A percentile compares a stretch with the other conserved stretches of the same genome.
phyloP scores from a whole-genome alignment of 192 early-diverging fungal species.

The Mortierella antarctica region DNA sequence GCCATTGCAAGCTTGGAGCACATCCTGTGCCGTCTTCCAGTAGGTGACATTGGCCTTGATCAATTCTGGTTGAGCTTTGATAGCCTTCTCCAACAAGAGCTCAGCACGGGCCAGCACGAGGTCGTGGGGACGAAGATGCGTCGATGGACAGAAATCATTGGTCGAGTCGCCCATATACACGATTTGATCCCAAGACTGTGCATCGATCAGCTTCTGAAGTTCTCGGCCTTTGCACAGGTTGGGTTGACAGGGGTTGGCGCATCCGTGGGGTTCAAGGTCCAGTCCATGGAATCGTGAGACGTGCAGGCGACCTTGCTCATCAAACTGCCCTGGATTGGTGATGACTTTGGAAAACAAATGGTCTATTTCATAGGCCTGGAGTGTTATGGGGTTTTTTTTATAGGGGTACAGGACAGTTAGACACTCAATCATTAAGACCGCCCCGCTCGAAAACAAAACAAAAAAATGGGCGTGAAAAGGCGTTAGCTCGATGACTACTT shows the following conservation, averaged over 20 bases:
- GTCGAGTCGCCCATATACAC: conserved; percentile 66
- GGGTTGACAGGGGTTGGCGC: conserved; percentile 60
- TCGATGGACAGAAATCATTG: conserved; percentile 66
- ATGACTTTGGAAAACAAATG: conserved; percentile 61
- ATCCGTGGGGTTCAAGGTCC: conserved; percentile 57
- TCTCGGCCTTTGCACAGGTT: conserved; percentile 74
- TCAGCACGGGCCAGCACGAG: conserved; percentile 31
- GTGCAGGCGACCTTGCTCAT: conserved; percentile 53
- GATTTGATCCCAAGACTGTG: conserved; percentile 43
- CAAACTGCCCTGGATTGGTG: conserved; percentile 67
- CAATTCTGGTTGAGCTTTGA: conserved; percentile 18
- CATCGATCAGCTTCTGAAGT: conserved; percentile 45
- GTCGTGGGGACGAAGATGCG: conserved; percentile 34
- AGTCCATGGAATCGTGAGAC: conserved; percentile 55
- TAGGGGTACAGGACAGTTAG: no score
- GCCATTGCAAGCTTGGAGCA: conserved; percentile 1
- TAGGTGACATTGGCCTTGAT: conserved; percentile 36
- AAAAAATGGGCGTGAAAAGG: neutral
- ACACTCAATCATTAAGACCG: neutral
- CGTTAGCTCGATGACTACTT: conserved; percentile 2
- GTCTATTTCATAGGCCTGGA: conserved; percentile 59
- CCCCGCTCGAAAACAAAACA: neutral
- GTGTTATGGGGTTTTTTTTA: neutral
- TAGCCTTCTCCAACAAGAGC: conserved; percentile 36
- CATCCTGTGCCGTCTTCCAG: conserved; percentile 27